Conservation (phyloP, 148 eudicot species). For the Heliamphora exappendiculata region DNA sequence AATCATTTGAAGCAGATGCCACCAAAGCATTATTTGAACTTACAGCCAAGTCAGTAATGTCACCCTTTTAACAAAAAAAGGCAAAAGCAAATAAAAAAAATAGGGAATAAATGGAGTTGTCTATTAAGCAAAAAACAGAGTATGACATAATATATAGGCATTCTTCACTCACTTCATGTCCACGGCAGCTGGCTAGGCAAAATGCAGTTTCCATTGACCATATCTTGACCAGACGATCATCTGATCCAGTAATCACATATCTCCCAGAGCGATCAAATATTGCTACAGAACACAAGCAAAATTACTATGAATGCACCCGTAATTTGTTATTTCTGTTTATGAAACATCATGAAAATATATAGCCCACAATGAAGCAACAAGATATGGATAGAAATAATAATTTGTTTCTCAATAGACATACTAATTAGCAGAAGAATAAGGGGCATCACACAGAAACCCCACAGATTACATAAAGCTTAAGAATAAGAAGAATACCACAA, state of each 20-base stretch:
- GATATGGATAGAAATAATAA: not conserved
- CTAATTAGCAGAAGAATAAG: not conserved
- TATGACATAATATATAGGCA: constrained; percentile 7
- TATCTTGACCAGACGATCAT: constrained; percentile 92
- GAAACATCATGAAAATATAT: not conserved
- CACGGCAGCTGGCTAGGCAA: constrained; percentile 92
- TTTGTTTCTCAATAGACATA: not conserved
- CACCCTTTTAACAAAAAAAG: constrained; percentile 52
- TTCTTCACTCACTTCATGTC: constrained; percentile 74
- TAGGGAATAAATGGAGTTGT: constrained; percentile 4
- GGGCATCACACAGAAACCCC: not conserved
- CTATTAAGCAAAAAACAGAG: constrained; percentile 4
- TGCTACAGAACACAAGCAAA: constrained; percentile 47
- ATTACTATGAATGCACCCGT: not conserved
- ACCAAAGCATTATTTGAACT: constrained; percentile 84
- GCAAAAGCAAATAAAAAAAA: constrained; percentile 7
- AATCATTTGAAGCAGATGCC: constrained; percentile 97
- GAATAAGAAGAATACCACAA: constrained; percentile 54
- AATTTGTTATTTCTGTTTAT: constrained; percentile 2
- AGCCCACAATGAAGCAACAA: not conserved
- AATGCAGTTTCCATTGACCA: constrained; percentile 99
- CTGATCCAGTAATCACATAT: constrained; percentile 95
- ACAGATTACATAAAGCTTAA: not conserved
- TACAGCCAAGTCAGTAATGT: constrained; percentile 94
- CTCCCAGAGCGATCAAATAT: constrained; percentile 89